Conservation (phyloP, 768 basidiomycete genomes). For the Tylopilus felleus region DNA sequence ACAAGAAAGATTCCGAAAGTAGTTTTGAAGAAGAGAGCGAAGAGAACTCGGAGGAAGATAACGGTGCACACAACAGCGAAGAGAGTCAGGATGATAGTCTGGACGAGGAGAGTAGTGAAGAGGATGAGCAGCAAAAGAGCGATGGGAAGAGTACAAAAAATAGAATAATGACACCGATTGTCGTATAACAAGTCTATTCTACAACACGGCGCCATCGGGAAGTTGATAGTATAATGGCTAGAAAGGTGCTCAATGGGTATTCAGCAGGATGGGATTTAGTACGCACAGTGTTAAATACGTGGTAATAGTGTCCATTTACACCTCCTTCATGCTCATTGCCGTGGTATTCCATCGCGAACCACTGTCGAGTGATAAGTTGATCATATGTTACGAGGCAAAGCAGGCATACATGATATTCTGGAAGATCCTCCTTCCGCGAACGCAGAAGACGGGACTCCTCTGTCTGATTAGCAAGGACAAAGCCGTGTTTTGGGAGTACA, state of each 20-base stretch:
- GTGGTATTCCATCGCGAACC: constrained; percentile 76
- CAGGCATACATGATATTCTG: constrained; percentile 55
- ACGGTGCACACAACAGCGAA: constrained; percentile 25
- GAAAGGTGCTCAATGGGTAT: neutral
- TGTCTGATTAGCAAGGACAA: constrained; percentile 53
- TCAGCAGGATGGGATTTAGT: neutral
- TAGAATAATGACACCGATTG: constrained; percentile 11
- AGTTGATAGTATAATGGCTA: constrained; percentile 55
- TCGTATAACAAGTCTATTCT: constrained; percentile 5
- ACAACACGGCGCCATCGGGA: constrained; percentile 43
- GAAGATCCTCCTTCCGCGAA: constrained; percentile 61
- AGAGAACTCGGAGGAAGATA: constrained; percentile 25
- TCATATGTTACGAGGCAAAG: neutral
- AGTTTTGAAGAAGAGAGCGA: constrained; percentile 34
- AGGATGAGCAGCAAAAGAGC: constrained; percentile 15
- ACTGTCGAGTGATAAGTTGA: constrained; percentile 38
- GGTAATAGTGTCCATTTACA: constrained; percentile 69
- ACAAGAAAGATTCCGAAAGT: constrained; percentile 34
- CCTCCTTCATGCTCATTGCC: constrained; percentile 52
- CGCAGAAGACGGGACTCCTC: constrained; percentile 64
- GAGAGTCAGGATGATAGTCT: constrained; percentile 29
- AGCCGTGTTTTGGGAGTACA: constrained; percentile 60
- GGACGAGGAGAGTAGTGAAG: constrained; percentile 19
- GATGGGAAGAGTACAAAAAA: constrained; percentile 13
- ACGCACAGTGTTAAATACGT: constrained; percentile 71